A percentile compares a stretch with the other conserved stretches of the same genome.
These are phyloP conservation scores for Aspergillaceae sp. DNA, from an alignment of 2,329 filamentous ascomycete genomes.

Conservation along the genomic window DNA sequence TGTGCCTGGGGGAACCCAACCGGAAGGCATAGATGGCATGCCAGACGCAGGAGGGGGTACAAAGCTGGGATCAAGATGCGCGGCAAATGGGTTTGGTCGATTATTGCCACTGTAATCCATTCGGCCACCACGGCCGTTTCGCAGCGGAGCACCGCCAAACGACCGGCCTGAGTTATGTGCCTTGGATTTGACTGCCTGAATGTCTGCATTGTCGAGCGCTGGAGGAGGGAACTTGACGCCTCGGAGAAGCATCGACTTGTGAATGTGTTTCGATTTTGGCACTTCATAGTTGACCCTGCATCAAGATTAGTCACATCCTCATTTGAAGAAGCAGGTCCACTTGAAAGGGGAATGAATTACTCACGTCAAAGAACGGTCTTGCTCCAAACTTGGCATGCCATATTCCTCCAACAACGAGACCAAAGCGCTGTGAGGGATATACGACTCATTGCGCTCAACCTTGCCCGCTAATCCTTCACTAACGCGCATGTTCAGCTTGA, in stretches of 20 bases:
- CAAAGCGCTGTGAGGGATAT: constrained; percentile 76
- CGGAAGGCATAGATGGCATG: constrained; percentile 24
- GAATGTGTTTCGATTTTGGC: constrained; percentile 60
- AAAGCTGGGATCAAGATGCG: constrained; percentile 40
- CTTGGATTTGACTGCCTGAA: constrained; percentile 62
- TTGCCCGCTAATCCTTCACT: constrained; percentile 73
- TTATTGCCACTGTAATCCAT: constrained; percentile 45
- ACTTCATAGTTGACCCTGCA: constrained; percentile 76
- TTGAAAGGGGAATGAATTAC: constrained; percentile 21
- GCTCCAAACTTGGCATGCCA: constrained; percentile 67
- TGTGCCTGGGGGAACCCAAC: constrained; percentile 25
- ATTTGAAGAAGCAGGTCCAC: background rate
- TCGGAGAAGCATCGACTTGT: constrained; percentile 90
- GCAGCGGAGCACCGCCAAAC: constrained; percentile 59
- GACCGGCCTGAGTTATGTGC: constrained; percentile 58
- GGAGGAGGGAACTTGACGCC: constrained; percentile 67
- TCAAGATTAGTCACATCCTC: constrained; percentile 20
- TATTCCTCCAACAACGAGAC: constrained; percentile 65
- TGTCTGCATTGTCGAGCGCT: constrained; percentile 65
- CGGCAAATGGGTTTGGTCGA: constrained; percentile 39
- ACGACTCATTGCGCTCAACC: constrained; percentile 71
- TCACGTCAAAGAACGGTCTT: constrained; percentile 78
- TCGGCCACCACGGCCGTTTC: constrained; percentile 40
- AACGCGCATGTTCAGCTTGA: constrained; percentile 64
- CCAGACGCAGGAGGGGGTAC: constrained; percentile 18